Conservation (phyloP, 805 yeast species). For the Kodamaea sagamina region DNA sequence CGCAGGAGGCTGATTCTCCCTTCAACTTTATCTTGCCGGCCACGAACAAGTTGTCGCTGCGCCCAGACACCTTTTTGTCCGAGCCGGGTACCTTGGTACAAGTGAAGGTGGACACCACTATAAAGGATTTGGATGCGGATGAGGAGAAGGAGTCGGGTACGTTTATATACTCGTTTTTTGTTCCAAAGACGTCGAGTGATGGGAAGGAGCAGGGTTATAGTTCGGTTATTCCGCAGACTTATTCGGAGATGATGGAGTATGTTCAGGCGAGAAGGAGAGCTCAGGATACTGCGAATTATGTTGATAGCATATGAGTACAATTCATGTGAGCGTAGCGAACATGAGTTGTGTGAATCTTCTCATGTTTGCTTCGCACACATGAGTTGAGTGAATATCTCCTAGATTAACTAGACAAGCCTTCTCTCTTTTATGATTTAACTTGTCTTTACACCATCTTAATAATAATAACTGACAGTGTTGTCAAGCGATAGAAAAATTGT, state of each 20-base stretch:
- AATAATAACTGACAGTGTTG: too few relatives aligned
- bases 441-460: too few relatives aligned
- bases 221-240: slow-evolving; percentile 82
- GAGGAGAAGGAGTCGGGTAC: slow-evolving; percentile 75
- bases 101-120: slow-evolving; percentile 83
- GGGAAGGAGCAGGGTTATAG: slow-evolving; percentile 57
- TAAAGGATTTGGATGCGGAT: slow-evolving; percentile 64
- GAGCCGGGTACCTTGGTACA: slow-evolving; percentile 88
- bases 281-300: slow-evolving; percentile 72
- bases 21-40: slow-evolving; percentile 57
- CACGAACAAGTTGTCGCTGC: slow-evolving; percentile 54
- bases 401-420: too few relatives aligned
- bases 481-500: too few relatives aligned
- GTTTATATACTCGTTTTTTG: slow-evolving; percentile 86
- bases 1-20: slow-evolving; percentile 32
- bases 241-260: slow-evolving; percentile 89
- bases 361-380: too few relatives aligned
- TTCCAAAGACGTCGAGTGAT: slow-evolving; percentile 56
- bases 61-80: slow-evolving; percentile 60
- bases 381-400: too few relatives aligned
- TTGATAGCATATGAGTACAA: slow-evolving; percentile 33
- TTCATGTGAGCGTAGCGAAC: too few relatives aligned
- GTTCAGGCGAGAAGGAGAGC: slow-evolving; percentile 91
- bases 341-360: too few relatives aligned
- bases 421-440: too few relatives aligned